Base-by-base conservation (phyloP, 805 yeast genomes). In the Pichia exigua region DNA sequence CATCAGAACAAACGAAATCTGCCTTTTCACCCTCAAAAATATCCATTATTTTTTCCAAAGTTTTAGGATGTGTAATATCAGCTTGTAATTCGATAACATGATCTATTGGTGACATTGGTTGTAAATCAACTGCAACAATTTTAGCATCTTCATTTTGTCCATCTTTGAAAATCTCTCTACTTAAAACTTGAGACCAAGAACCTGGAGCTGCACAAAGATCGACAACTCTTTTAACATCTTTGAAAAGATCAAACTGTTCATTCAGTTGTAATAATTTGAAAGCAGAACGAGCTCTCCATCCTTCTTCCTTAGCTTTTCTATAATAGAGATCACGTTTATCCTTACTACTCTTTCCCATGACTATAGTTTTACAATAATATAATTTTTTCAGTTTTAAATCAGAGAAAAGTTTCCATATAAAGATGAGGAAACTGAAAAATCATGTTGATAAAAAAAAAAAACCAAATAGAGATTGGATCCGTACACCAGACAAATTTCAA, bases 151-250 rank as follows among this genome's bases (percentile, higher is more conserved):
- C 58, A 42, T 58, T 58, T 47, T 57, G 59, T n/a, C 62, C 61
- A 44, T 60, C 57, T 20, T 64, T 62, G 59, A 75, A 80, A 41
- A 87, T 68, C 61, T 83, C 83, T 58, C 87, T 70, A 32, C 94
- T 83, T 15, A 94, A 76, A 0, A 94, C 99, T 65, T 94, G 99
- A 1, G 96, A 87, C 99, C 99, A 94, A 4, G 97, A 90, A 1
- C 97, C 97, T 0, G 97, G 97, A 5, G 98, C 99, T 39, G 99
- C 99, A 75, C 99, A 94, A 30, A 94, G 74, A 69, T 94, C 99
- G 6, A 94, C 99, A 4, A 94, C 98, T 59, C 96, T 73, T 44
- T 74, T 75, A 38, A 90, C 82, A 42, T 81, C 85, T 47, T 81
- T 76, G 51, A 94, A 80, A 39, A 90, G 77, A 55, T 86, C 84